Evolutionary conservation across 257 asterid genomes (phyloP).

Genomic region (Cruciata laevipes): DNA sequence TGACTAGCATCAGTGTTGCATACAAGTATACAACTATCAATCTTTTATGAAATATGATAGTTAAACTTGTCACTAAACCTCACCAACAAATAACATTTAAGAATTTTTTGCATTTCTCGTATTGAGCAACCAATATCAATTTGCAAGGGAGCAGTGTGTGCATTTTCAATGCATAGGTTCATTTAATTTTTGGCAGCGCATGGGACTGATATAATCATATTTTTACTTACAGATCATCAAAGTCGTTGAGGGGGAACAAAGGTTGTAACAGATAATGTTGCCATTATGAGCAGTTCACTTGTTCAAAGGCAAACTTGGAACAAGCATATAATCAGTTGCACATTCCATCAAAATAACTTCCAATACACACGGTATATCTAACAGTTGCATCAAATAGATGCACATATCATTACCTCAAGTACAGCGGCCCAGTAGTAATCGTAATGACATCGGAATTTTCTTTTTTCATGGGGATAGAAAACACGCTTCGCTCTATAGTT

Average conservation of each 20-base stretch:
- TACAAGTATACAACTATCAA: neutral
- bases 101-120: neutral
- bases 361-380: neutral
- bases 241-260: neutral
- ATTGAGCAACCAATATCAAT: neutral
- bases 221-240: neutral
- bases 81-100: neutral
- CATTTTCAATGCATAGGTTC: neutral
- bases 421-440: conserved; percentile 99
- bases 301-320: neutral
- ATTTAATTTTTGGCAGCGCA: neutral
- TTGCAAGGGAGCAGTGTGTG: neutral
- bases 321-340: neutral
- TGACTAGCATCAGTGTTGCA: neutral
- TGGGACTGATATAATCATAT: neutral
- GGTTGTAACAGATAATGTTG: neutral
- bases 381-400: neutral
- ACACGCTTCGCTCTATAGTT: conserved; percentile 86
- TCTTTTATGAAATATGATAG: neutral
- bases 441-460: conserved; percentile 78
- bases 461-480: conserved; percentile 65
- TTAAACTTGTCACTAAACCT: neutral
- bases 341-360: conserved; percentile 1
- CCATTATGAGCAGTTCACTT: neutral
- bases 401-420: conserved; percentile 55